phyloP scores from a whole-genome alignment of 208 protist genomes.

The Crithidia acanthocephali region DNA sequence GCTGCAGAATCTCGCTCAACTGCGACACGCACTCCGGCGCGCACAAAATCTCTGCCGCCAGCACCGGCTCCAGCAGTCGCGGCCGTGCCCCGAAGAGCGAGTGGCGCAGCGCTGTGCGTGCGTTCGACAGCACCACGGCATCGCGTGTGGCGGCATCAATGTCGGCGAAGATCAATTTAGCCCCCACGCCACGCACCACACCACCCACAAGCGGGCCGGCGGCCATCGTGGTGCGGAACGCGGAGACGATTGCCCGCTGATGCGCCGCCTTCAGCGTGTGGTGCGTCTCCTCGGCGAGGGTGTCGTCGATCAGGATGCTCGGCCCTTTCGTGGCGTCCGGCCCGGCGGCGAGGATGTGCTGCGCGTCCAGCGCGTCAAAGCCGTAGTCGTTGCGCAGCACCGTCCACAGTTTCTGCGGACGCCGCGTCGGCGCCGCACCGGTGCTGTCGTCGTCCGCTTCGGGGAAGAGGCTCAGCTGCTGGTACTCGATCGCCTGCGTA shows the following conservation, averaged over 20 bases:
- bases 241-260: slow-evolving; percentile 94
- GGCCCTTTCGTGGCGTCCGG: slow-evolving; percentile 89
- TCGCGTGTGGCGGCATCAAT: slow-evolving; percentile 42
- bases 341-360: slow-evolving; percentile 95
- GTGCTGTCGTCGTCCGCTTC: background rate
- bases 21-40: slow-evolving; percentile 83
- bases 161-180: slow-evolving; percentile 66
- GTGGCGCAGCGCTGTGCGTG: slow-evolving; percentile 94
- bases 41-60: slow-evolving; percentile 94
- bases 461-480: slow-evolving; percentile 54
- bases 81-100: slow-evolving; percentile 96
- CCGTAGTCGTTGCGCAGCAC: slow-evolving; percentile 78
- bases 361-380: slow-evolving; percentile 97
- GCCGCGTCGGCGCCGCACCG: background rate
- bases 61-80: slow-evolving; percentile 98
- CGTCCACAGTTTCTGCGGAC: slow-evolving; percentile 48
- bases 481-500: slow-evolving; percentile 55
- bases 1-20: slow-evolving; percentile 88
- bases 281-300: slow-evolving; percentile 72
- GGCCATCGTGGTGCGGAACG: slow-evolving; percentile 75
- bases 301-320: slow-evolving; percentile 98
- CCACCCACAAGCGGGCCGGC: slow-evolving; percentile 98
- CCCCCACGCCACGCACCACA: slow-evolving; percentile 66
- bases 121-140: slow-evolving; percentile 77
- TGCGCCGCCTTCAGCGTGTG: slow-evolving; percentile 72